Percentiles rank a stretch among this genome's conserved stretches.
phyloP scores from a whole-genome alignment of 208 protist genomes.

The Acanthamoeba triangularis region DNA sequence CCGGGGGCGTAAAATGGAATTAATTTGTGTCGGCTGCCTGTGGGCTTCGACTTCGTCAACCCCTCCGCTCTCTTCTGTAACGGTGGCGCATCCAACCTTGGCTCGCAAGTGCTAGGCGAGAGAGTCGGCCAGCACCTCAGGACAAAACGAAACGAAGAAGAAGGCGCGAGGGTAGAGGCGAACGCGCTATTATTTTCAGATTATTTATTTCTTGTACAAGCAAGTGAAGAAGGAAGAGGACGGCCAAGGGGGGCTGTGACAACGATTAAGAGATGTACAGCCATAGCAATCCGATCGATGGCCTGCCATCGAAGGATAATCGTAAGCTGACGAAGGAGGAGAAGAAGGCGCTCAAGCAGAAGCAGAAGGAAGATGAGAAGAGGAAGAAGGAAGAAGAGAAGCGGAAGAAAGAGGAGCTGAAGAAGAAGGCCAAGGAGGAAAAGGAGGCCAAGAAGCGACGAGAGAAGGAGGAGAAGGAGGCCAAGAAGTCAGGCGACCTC shows the following conservation, averaged over 20 bases:
- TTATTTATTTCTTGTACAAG: too few species aligned
- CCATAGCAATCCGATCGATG: conserved; percentile 1
- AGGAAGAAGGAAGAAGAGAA: conserved; percentile 50
- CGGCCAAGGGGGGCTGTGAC: background rate
- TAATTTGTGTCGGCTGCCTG: background rate
- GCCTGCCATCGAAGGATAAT: background rate
- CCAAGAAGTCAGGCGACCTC: background rate
- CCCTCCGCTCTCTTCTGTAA: background rate
- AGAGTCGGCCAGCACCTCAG: too few species aligned
- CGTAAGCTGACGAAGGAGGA: conserved; percentile 30
- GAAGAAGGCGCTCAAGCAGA: conserved; percentile 52
- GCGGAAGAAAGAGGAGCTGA: conserved; percentile 54
- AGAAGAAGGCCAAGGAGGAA: conserved; percentile 62
- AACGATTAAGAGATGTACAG: background rate
- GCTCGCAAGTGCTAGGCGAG: background rate
- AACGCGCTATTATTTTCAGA: too few species aligned
- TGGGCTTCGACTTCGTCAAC: background rate
- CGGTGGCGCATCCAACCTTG: background rate
- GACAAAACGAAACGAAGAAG: too few species aligned
- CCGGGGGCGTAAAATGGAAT: background rate
- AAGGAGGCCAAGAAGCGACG: conserved; percentile 55
- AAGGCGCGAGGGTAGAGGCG: too few species aligned
- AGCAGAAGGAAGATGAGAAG: conserved; percentile 49
- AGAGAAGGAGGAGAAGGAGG: conserved; percentile 61
- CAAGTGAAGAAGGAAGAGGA: too few species aligned